Evolutionary conservation across 345 rosid species (phyloP).

Genomic region (Syzygium jambos): DNA sequence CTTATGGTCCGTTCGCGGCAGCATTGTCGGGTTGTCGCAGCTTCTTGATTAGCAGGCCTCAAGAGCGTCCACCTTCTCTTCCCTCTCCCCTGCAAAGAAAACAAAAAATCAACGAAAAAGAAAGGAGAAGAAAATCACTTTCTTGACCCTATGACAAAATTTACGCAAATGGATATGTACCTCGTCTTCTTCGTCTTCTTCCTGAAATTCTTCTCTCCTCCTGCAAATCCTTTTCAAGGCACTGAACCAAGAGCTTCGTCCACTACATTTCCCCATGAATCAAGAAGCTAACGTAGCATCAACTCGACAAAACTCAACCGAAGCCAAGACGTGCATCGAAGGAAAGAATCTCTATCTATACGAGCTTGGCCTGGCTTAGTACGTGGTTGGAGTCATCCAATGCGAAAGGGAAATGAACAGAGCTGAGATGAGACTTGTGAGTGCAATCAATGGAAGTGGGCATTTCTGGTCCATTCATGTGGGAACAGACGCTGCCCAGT

Average conservation of each 20-base stretch:
- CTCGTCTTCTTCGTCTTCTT: constrained; percentile 42
- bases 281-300: neutral
- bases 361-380: neutral
- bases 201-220: constrained; percentile 27
- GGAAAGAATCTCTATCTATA: neutral
- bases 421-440: neutral
- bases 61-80: constrained; percentile 63
- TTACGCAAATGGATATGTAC: neutral
- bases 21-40: constrained; percentile 11
- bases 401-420: neutral
- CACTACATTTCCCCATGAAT: constrained; percentile 43
- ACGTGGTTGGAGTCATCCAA: neutral
- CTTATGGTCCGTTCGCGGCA: constrained; percentile 14
- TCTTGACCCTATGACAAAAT: neutral
- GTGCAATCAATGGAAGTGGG: constrained; percentile 1
- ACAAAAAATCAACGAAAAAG: neutral
- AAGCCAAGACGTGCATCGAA: neutral
- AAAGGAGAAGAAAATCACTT: neutral
- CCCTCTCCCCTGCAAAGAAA: constrained; percentile 42
- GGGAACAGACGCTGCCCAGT: constrained; percentile 1
- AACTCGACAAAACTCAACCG: neutral
- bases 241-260: constrained; percentile 11
- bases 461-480: constrained; percentile 14
- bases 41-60: constrained; percentile 36
- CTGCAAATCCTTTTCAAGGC: constrained; percentile 35